These are phyloP conservation scores for Mycena polygramma DNA, from an alignment of 768 basidiomycete genomes.

Conservation along the genomic window DNA sequence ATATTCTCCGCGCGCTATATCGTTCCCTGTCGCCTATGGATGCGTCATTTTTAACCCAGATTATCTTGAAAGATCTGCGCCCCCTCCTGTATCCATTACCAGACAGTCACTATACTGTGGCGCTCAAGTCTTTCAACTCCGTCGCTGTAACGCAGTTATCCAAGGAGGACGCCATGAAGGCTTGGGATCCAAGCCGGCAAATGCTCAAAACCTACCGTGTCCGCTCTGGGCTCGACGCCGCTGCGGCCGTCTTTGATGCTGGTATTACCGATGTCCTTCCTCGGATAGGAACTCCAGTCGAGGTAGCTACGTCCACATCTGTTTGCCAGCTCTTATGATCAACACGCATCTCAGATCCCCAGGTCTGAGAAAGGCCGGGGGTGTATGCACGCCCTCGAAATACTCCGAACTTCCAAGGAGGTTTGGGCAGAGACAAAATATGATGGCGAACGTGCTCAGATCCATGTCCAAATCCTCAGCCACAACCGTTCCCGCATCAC, in stretches of 20 bases:
- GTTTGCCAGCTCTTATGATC: constrained; percentile 1
- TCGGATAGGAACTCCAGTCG: constrained; percentile 70
- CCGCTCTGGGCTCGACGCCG: constrained; percentile 71
- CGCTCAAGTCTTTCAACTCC: constrained; percentile 69
- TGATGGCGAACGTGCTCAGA: constrained; percentile 95
- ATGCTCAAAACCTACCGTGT: constrained; percentile 68
- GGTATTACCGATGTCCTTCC: constrained; percentile 52
- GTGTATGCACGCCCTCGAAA: constrained; percentile 66
- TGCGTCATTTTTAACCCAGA: constrained; percentile 81
- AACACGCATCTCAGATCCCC: constrained; percentile 69
- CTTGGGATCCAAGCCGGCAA: constrained; percentile 74
- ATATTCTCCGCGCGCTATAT: constrained; percentile 70
- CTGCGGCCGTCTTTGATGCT: constrained; percentile 58
- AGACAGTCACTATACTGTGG: constrained; percentile 60
- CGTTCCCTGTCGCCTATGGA: constrained; percentile 71
- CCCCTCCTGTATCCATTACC: constrained; percentile 82
- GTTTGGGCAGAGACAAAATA: constrained; percentile 95
- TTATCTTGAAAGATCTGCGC: constrained; percentile 89
- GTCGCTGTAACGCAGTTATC: constrained; percentile 68
- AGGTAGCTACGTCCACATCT: constrained; percentile 53
- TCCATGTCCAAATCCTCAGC: constrained; percentile 74
- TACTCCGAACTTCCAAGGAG: constrained; percentile 54
- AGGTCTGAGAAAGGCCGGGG: constrained; percentile 84
- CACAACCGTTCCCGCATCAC: constrained; percentile 62
- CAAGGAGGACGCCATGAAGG: constrained; percentile 73